These are phyloP conservation scores for Eragrostis nindensis DNA, from an alignment of 176 grass and related monocot genomes.

Conservation along the genomic window DNA sequence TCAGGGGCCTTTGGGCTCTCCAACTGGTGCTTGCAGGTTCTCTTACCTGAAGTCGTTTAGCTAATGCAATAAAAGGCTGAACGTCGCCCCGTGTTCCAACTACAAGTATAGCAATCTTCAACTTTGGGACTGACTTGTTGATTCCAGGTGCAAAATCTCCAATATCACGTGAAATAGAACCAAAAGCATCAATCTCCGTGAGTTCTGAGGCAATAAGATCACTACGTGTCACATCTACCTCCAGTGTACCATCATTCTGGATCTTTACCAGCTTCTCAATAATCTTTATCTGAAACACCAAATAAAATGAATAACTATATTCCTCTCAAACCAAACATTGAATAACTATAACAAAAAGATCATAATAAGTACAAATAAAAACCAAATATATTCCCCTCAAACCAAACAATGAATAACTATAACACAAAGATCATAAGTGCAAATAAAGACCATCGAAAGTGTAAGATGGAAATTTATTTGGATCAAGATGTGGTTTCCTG, in stretches of 20 bases:
- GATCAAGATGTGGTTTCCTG: constrained; percentile 5
- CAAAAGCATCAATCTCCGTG: constrained; percentile 83
- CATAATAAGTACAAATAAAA: constrained; percentile 30
- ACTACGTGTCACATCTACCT: constrained; percentile 72
- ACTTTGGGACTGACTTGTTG: constrained; percentile 84
- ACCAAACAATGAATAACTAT: no score
- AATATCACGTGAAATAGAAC: constrained; percentile 43
- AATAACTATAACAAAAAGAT: constrained; percentile 32
- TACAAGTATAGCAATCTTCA: constrained; percentile 97
- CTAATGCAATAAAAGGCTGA: constrained; percentile 98
- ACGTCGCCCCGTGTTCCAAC: constrained; percentile 98
- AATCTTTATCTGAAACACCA: constrained; percentile 78
- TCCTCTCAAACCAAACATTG: no score
- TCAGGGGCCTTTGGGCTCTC: background rate
- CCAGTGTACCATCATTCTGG: constrained; percentile 84
- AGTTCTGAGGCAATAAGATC: constrained; percentile 81
- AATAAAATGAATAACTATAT: no score
- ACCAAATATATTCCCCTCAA: no score
- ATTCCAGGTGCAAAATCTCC: constrained; percentile 44
- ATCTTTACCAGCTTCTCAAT: constrained; percentile 81
- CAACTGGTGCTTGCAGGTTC: constrained; percentile 39
- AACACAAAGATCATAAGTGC: no score
- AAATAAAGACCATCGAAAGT: constrained; percentile 7
- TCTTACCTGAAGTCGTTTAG: constrained; percentile 89
- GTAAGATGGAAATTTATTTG: background rate